Conservation (phyloP, 148 eudicot species). For the Vaccinium corymbosum region DNA sequence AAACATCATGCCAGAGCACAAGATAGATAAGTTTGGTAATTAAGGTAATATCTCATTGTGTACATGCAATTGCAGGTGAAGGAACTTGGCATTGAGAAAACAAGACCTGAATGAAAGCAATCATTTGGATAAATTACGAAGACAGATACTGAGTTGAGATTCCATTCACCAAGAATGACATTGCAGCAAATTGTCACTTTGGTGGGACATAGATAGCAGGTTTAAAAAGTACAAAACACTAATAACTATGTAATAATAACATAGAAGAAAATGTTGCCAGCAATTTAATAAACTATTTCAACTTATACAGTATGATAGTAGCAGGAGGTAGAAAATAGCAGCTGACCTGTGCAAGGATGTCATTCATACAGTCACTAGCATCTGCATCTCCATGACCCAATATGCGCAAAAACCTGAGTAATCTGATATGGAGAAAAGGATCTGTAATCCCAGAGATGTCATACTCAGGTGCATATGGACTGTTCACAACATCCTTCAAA, state of each 20-base stretch:
- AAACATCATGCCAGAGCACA: neutral
- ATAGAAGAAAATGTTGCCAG: neutral
- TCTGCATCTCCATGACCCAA: constrained; percentile 96
- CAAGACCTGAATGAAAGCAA: neutral
- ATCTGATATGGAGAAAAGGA: constrained; percentile 91
- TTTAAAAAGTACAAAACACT: constrained; percentile 1
- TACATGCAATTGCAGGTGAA: constrained; percentile 6
- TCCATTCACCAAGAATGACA: constrained; percentile 1
- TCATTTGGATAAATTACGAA: neutral
- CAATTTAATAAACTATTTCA: neutral
- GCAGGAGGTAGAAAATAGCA: constrained; percentile 16
- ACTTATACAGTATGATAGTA: neutral
- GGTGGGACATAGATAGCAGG: neutral
- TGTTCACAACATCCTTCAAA: constrained; percentile 84
- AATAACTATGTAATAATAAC: neutral
- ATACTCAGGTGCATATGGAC: constrained; percentile 95
- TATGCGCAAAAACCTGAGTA: constrained; percentile 71
- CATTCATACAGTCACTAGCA: constrained; percentile 96
- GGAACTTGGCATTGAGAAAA: neutral
- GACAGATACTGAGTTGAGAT: neutral
- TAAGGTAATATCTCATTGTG: neutral
- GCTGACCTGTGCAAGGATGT: constrained; percentile 95
- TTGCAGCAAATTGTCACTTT: neutral
- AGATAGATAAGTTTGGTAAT: neutral
- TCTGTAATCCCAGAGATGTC: constrained; percentile 91